Percentiles rank a stretch among this genome's conserved stretches.
phyloP scores from a whole-genome alignment of 352 stramenopile species.

The Saprolegnia parasitica region DNA sequence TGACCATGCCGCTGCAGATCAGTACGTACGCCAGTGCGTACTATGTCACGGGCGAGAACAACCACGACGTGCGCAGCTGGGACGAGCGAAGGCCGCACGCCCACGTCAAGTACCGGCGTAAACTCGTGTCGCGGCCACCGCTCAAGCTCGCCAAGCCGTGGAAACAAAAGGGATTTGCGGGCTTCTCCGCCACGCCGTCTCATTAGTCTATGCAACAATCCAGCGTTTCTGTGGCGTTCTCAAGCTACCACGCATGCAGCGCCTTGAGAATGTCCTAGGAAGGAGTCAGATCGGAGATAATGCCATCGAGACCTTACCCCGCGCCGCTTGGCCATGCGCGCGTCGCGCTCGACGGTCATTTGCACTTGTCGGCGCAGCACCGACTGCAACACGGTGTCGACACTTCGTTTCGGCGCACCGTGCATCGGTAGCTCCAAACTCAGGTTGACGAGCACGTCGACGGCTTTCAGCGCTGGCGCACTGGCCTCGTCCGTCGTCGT shows the following conservation, averaged over 20 bases:
- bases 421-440: background rate
- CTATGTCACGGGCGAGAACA: conserved; percentile 23
- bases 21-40: conserved; percentile 19
- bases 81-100: conserved; percentile 10
- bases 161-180: conserved; percentile 22
- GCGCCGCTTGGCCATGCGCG: conserved; percentile 12
- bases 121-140: conserved; percentile 6
- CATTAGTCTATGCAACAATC: background rate
- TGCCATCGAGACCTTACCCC: background rate
- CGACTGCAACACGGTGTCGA: background rate
- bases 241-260: conserved; percentile 18
- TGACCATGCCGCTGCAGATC: conserved; percentile 19
- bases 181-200: background rate
- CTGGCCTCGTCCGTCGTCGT: background rate
- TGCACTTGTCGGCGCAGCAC: background rate
- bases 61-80: conserved; percentile 10
- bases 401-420: background rate
- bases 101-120: conserved; percentile 8
- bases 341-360: conserved; percentile 9
- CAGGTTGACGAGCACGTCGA: conserved; percentile 1
- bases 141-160: conserved; percentile 26
- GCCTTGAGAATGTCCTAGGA: conserved; percentile 19
- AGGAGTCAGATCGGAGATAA: background rate
- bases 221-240: background rate
- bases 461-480: background rate